Percentiles rank a stretch among this genome's conserved stretches.
Conservation (phyloP, 192 early-diverging fungal species). For the Dissophora globulifera region DNA sequence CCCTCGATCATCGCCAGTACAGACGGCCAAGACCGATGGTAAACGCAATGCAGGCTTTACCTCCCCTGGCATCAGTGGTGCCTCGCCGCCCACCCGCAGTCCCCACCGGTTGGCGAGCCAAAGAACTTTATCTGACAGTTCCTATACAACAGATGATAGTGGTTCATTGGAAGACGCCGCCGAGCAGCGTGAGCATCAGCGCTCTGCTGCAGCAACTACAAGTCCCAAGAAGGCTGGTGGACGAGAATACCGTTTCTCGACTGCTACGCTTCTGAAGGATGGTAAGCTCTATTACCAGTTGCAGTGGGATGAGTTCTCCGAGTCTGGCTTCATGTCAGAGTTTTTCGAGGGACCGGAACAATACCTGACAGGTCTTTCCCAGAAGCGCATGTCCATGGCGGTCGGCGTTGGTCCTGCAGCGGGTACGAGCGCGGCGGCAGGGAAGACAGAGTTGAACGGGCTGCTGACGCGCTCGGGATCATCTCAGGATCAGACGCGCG, state of each 20-base stretch:
- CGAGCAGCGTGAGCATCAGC: background rate
- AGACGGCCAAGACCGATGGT: constrained; percentile 42
- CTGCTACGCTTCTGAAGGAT: constrained; percentile 55
- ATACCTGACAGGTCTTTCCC: constrained; percentile 48
- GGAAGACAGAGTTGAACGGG: background rate
- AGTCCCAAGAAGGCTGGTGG: constrained; percentile 37
- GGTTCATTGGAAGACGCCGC: background rate
- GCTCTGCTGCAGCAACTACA: constrained; percentile 8
- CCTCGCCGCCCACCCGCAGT: constrained; percentile 5
- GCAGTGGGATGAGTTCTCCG: constrained; percentile 47
- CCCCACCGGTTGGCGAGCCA: constrained; percentile 9
- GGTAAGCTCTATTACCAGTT: constrained; percentile 57
- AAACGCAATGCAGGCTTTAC: constrained; percentile 23
- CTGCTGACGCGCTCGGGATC: constrained; percentile 12
- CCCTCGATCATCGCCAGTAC: constrained; percentile 8
- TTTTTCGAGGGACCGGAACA: constrained; percentile 50
- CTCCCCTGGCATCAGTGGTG: too few species aligned
- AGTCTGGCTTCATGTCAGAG: constrained; percentile 34
- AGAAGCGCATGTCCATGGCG: constrained; percentile 50
- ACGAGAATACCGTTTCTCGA: constrained; percentile 52
- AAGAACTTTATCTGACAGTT: constrained; percentile 47
- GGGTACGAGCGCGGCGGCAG: constrained; percentile 8
- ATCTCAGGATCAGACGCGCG: constrained; percentile 20
- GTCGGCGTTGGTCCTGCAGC: constrained; percentile 17
- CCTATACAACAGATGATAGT: constrained; percentile 51